A percentile compares a stretch with the other conserved stretches of the same genome.
phyloP scores from a whole-genome alignment of 2,329 filamentous ascomycete genomes.

The Cladosporium sp. region DNA sequence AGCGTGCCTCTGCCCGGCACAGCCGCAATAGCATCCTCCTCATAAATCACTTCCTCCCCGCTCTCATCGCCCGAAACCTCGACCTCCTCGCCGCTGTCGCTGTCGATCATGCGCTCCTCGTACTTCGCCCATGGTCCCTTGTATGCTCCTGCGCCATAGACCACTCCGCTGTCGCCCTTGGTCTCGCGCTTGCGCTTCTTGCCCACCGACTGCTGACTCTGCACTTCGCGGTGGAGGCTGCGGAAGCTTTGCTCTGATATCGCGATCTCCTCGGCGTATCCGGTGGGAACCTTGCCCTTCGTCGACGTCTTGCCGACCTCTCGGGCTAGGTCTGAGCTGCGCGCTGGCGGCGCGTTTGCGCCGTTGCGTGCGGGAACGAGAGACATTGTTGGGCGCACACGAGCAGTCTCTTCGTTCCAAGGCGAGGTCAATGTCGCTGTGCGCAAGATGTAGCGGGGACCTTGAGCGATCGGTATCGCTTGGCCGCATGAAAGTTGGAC shows the following conservation, averaged over 20 bases:
- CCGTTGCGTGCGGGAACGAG: constrained; percentile 29
- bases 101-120: constrained; percentile 63
- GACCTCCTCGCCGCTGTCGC: constrained; percentile 63
- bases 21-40: constrained; percentile 64
- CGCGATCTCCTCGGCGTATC: constrained; percentile 78
- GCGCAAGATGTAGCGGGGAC: not conserved
- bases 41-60: constrained; percentile 68
- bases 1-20: constrained; percentile 43
- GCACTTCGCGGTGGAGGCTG: constrained; percentile 75
- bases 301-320: constrained; percentile 30
- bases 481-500: not conserved
- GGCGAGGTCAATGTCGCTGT: no score
- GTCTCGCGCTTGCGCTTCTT: constrained; percentile 78
- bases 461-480: not conserved
- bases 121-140: constrained; percentile 93
- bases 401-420: no score
- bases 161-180: constrained; percentile 76
- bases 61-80: constrained; percentile 69
- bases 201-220: constrained; percentile 40
- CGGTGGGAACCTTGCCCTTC: constrained; percentile 55
- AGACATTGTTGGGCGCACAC: constrained; percentile 20
- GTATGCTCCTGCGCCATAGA: constrained; percentile 83
- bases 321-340: constrained; percentile 21
- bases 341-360: constrained; percentile 28
- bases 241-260: constrained; percentile 89